Evolutionary conservation across 106 monocot species (phyloP), one percentile per base, ranked within the genome.

Genomic region (Posidonia australis): DNA sequence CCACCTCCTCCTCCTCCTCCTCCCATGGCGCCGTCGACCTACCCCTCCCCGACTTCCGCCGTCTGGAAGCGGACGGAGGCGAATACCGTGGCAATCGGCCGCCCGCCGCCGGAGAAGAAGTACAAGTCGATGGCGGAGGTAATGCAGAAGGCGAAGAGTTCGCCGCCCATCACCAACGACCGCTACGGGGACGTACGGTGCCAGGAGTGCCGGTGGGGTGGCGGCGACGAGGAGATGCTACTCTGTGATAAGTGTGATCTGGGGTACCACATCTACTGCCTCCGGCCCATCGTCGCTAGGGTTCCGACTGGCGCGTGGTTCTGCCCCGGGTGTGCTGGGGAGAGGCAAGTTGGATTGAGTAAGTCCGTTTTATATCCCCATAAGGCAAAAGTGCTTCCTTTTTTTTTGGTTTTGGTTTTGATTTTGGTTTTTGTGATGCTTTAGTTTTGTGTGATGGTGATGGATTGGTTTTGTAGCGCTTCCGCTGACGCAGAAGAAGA

Each of bases 201-300:
- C 78, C 81, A 87, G 76, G 60, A 78, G 75, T 92, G 92, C 77
- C 70, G 82, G 44, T 70, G 58, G 32, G 92, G 92, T 30, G 82
- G 82, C 10, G 44, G 72, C 18, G 92, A 92, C 44, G 77, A 79
- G 44, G 84, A 81, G 77, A 56, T 92, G 70, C 68, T 92, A 18
- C 72, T 92, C 13, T 92, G 92, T 68, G 92, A 92, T 43, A 61
- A 75, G 1, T 92, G 92, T 73, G 84, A 92, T 58, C n/a, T 68
- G 14, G 92, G 92, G 25, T 87, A 65, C 43, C 92, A 92, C 65
- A 55, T 82, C 46, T 82, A 47, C 74, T 92, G 92, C 67, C 75
- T 92, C 53, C 81, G 92, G 1, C 92, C 92, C 21, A 84, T 92
- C 70, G 70, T 76, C 60, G 72, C 70, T 63, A 79, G 84, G 70